Evolutionary conservation across 2,329 filamentous ascomycete genomes (phyloP).

Genomic region (Nannizzia gypsea): DNA sequence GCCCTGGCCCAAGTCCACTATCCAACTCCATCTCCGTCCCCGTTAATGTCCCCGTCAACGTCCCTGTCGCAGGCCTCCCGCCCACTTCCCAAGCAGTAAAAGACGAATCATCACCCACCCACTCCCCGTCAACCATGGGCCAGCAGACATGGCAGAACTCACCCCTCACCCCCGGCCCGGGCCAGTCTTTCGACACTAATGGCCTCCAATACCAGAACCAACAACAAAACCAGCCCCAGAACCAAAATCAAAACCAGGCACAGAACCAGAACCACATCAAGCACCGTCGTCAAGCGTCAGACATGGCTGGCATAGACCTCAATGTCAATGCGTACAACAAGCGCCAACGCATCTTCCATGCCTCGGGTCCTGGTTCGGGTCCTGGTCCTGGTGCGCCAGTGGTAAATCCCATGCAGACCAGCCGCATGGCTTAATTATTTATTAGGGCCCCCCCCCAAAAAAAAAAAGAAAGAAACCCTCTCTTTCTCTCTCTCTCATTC

Average conservation of each 20-base stretch:
- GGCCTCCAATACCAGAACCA: constrained; percentile 14
- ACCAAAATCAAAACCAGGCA: constrained; percentile 5
- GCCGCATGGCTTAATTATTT: constrained; percentile 21
- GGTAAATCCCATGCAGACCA: constrained; percentile 40
- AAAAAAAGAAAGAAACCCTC: too few relatives aligned
- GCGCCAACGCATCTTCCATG: constrained; percentile 47
- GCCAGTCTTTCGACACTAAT: constrained; percentile 13
- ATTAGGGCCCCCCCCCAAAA: too few relatives aligned
- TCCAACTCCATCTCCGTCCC: neutral
- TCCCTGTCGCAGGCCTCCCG: neutral
- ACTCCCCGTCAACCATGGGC: constrained; percentile 43
- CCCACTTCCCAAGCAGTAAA: constrained; percentile 42
- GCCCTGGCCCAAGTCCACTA: neutral
- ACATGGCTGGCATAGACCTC: constrained; percentile 45
- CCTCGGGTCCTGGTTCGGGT: neutral
- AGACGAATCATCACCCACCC: constrained; percentile 51
- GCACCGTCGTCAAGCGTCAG: constrained; percentile 49
- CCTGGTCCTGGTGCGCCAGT: constrained; percentile 25
- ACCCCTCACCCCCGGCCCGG: neutral
- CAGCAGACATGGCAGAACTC: constrained; percentile 1
- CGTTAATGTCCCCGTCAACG: neutral
- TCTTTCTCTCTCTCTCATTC: neutral
- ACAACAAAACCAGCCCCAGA: too few relatives aligned
- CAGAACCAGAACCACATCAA: constrained; percentile 10
- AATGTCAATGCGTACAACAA: constrained; percentile 44